Evolutionary conservation across 2,329 filamentous ascomycete genomes (phyloP).

Genomic region (Aspergillus phoenicis): DNA sequence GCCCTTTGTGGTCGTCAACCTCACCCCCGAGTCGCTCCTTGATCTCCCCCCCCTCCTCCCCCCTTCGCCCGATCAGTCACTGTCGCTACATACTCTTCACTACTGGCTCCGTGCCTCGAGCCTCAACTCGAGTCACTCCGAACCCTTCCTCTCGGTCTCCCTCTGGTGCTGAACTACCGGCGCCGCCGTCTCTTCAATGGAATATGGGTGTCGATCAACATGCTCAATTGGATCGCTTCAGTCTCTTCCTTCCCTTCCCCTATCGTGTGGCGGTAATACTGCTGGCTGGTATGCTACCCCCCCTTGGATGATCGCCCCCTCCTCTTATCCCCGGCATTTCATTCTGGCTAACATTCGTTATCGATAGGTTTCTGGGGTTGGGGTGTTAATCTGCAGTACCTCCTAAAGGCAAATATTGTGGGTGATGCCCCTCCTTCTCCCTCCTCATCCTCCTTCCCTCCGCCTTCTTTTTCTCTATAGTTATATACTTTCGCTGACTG

Average conservation of each 20-base stretch:
- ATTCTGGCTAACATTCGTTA: constrained; percentile 12
- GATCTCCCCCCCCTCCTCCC: constrained; percentile 4
- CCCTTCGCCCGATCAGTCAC: background rate
- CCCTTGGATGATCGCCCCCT: background rate
- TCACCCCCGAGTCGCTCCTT: constrained; percentile 43
- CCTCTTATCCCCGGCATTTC: background rate
- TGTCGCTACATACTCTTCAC: constrained; percentile 14
- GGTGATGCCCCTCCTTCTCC: constrained; percentile 27
- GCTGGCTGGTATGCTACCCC: constrained; percentile 67
- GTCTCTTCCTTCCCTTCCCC: constrained; percentile 81
- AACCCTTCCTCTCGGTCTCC: constrained; percentile 8
- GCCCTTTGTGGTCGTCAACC: constrained; percentile 18
- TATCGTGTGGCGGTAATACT: constrained; percentile 86
- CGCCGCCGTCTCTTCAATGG: constrained; percentile 34
- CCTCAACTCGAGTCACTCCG: background rate
- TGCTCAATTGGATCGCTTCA: constrained; percentile 74
- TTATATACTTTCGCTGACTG: constrained; percentile 19
- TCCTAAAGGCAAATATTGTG: constrained; percentile 75
- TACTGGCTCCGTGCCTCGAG: constrained; percentile 7
- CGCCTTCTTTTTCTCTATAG: background rate
- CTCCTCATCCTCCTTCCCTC: background rate
- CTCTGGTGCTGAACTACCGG: constrained; percentile 18
- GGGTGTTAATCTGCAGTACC: constrained; percentile 87
- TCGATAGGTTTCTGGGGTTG: constrained; percentile 85
- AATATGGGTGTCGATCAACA: constrained; percentile 47